These are phyloP conservation scores for Cytospora schulzeri DNA, from an alignment of 2,329 filamentous ascomycete species.

Conservation along the genomic window DNA sequence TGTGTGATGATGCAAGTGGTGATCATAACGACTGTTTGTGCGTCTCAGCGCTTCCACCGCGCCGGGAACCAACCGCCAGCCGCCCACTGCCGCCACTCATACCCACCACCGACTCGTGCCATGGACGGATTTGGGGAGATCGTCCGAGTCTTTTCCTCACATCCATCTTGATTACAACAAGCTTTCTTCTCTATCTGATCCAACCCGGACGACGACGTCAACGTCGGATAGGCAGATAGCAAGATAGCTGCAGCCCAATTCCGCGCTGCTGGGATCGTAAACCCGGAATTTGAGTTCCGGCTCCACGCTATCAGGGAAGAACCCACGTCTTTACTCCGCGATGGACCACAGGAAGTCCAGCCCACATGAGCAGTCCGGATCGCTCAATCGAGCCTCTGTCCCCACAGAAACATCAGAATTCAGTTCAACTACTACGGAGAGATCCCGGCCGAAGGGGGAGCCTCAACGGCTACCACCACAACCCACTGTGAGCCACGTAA, in stretches of 20 bases:
- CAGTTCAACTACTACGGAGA: neutral
- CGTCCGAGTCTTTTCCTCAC: neutral
- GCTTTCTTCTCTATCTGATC: neutral
- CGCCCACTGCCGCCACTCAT: constrained; percentile 6
- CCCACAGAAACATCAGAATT: neutral
- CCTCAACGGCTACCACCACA: neutral
- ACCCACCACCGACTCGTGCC: neutral
- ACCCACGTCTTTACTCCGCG: neutral
- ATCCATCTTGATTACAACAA: neutral
- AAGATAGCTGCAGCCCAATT: neutral
- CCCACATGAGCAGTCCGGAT: neutral
- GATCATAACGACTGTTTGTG: constrained; percentile 9
- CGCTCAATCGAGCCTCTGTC: neutral
- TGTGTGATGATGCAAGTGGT: constrained; percentile 1
- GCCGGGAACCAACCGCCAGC: constrained; percentile 19
- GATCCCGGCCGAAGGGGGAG: neutral
- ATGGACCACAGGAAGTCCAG: neutral
- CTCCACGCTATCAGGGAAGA: neutral
- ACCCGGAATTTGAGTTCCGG: neutral
- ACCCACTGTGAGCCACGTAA: neutral
- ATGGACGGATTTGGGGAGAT: neutral
- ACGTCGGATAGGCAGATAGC: constrained; percentile 10
- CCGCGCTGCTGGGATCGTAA: neutral
- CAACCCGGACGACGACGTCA: neutral
- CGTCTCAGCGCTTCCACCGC: constrained; percentile 20